phyloP scores from a whole-genome alignment of 2,329 filamentous ascomycete genomes.

The Verticillium isaacii region DNA sequence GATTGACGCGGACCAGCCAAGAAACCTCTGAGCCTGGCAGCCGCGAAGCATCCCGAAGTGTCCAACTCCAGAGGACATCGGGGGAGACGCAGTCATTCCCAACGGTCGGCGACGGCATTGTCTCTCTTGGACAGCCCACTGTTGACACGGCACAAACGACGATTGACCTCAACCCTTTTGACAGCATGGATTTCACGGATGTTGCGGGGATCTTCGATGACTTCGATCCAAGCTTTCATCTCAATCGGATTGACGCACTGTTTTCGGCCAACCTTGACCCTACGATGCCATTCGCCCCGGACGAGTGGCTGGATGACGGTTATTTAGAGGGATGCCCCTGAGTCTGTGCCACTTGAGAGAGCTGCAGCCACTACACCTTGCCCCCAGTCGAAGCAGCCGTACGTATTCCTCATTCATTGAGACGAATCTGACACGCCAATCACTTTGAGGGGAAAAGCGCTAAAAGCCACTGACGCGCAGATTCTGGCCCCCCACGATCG shows the following conservation, averaged over 20 bases:
- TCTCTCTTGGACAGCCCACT: not conserved
- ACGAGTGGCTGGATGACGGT: not conserved
- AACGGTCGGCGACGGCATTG: not conserved
- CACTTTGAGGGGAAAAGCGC: too few species aligned
- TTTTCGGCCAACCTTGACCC: constrained; percentile 2
- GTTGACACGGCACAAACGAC: not conserved
- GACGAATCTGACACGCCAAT: too few species aligned
- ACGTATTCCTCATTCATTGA: too few species aligned
- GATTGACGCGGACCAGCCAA: not conserved
- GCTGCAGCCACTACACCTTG: not conserved
- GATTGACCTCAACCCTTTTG: not conserved
- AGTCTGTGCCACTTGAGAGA: not conserved
- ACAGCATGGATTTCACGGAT: not conserved
- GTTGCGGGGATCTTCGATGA: constrained; percentile 12
- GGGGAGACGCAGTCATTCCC: not conserved
- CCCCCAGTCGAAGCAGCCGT: too few species aligned
- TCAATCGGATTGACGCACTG: constrained; percentile 13
- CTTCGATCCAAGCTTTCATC: constrained; percentile 14
- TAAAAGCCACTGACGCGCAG: not conserved
- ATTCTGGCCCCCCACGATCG: not conserved
- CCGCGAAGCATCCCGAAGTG: not conserved
- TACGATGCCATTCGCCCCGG: not conserved
- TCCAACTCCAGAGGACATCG: not conserved
- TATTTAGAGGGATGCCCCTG: not conserved
- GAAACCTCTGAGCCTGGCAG: not conserved